Percentiles rank a stretch among this genome's conserved stretches.
Evolutionary conservation across 768 basidiomycete species (phyloP).

Genomic region (Tylopilus subfusipes): DNA sequence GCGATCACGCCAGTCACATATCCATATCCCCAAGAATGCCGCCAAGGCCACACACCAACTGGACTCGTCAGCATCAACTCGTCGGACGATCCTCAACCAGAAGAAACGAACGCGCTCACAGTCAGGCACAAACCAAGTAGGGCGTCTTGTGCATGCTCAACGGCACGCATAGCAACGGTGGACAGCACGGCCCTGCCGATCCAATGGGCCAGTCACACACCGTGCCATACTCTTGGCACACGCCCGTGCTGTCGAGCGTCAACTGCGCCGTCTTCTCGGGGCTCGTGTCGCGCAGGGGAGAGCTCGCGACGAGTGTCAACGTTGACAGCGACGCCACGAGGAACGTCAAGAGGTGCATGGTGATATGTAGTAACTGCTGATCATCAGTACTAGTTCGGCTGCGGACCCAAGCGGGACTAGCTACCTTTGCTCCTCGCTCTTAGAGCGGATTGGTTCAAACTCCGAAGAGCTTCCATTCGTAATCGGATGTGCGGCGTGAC

Average conservation of each 20-base stretch:
- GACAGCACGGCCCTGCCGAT: constrained; percentile 15
- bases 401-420: background rate
- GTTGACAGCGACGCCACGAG: background rate
- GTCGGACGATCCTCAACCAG: background rate
- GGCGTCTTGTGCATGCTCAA: background rate
- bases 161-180: constrained; percentile 13
- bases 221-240: background rate
- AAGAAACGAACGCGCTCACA: background rate
- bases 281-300: background rate
- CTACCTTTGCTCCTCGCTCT: background rate
- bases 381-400: no score
- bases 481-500: no score
- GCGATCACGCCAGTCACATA: no score
- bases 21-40: no score
- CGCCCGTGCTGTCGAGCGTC: background rate
- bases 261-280: background rate
- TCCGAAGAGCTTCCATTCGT: no score
- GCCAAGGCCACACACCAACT: background rate
- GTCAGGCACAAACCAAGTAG: constrained; percentile 11
- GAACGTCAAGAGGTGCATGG: background rate
- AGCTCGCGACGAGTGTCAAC: background rate
- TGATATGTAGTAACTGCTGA: no score
- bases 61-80: background rate
- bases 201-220: constrained; percentile 18
- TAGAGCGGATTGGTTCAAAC: background rate